phyloP scores from a whole-genome alignment of 441 rosid genomes.

The Adansonia madagascariensis region DNA sequence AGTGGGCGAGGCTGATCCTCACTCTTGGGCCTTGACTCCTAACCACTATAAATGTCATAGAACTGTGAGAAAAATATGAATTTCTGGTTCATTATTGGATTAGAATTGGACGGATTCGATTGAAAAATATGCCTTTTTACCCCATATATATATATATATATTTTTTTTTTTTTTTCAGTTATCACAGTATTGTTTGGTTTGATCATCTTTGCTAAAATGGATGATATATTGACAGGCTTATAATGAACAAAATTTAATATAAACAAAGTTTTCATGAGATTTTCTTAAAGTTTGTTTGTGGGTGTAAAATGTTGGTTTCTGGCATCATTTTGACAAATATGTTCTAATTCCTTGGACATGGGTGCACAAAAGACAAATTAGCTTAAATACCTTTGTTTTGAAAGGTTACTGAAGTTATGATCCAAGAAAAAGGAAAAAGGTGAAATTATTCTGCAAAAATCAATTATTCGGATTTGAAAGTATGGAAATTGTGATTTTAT shows the following conservation, averaged over 20 bases:
- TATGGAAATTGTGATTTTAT: not conserved
- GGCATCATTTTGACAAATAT: not conserved
- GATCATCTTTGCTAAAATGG: not conserved
- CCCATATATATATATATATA: not conserved
- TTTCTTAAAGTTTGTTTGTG: not conserved
- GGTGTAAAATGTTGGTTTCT: slow-evolving; percentile 3
- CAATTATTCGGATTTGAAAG: not conserved
- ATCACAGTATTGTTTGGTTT: not conserved
- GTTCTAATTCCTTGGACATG: not conserved
- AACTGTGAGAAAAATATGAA: not conserved
- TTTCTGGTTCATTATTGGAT: not conserved
- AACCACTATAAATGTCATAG: not conserved
- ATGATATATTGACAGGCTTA: not conserved
- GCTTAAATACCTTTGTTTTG: not conserved
- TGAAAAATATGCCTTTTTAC: not conserved
- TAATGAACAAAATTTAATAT: not conserved
- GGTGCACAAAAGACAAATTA: not conserved
- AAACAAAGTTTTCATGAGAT: not conserved
- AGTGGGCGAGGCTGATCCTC: slow-evolving; percentile 19
- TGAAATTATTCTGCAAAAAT: not conserved
- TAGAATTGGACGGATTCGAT: not conserved
- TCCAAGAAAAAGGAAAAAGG: no score
- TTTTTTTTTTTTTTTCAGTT: no score
- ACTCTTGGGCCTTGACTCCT: not conserved
- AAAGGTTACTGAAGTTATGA: not conserved